Percentiles rank a stretch among this genome's conserved stretches.
Evolutionary conservation across 345 rosid genomes (phyloP).

Genomic region (Lepidium didymum): DNA sequence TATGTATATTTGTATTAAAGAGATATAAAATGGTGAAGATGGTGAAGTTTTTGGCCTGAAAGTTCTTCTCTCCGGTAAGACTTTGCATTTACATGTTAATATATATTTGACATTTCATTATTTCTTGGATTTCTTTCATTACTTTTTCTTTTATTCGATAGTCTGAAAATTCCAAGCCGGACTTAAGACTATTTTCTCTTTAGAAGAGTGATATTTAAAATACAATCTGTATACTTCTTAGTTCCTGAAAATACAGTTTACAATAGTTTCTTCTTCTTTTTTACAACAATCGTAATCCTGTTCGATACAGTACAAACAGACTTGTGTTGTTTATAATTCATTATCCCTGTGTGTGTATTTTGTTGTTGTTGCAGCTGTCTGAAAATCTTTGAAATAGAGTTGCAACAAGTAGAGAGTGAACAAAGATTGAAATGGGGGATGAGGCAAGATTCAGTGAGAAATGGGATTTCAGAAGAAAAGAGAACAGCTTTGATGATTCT

Average conservation of each 20-base stretch:
- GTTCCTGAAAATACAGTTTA: not conserved
- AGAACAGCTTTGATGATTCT: conserved; percentile 21
- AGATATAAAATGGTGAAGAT: not conserved
- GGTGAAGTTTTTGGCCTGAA: conserved; percentile 4
- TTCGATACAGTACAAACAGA: not conserved
- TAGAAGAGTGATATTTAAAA: not conserved
- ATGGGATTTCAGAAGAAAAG: conserved; percentile 33
- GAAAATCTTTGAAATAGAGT: not conserved
- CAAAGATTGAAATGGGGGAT: conserved; percentile 9
- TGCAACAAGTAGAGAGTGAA: not conserved
- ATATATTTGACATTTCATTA: not conserved
- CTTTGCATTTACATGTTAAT: not conserved
- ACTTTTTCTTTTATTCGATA: not conserved
- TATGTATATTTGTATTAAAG: not conserved
- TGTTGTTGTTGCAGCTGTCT: conserved; percentile 2
- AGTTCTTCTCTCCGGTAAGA: conserved; percentile 12
- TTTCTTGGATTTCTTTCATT: not conserved
- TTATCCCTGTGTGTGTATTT: not conserved
- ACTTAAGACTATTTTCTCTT: not conserved
- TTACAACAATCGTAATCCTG: not conserved
- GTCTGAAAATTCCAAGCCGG: not conserved
- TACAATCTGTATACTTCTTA: not conserved
- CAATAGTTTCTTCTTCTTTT: not conserved
- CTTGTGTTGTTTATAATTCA: not conserved
- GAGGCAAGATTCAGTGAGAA: conserved; percentile 17